Conservation (phyloP, 176 grass and related monocot genomes). For the Microstegium vimineum region DNA sequence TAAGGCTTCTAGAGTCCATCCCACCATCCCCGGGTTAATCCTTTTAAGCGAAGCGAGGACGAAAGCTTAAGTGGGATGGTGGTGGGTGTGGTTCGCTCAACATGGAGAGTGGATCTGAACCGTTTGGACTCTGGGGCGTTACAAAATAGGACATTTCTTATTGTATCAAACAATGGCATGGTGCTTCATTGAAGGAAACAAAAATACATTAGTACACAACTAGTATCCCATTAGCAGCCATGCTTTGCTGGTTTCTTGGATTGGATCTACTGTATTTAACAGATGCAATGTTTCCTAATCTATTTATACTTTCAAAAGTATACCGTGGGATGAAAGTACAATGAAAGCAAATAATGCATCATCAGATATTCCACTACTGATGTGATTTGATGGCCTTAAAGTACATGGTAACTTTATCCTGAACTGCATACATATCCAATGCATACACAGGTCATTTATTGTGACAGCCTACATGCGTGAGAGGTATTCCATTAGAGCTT, state of each 20-base stretch:
- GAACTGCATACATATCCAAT: background rate
- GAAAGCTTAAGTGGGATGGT: too few relatives aligned
- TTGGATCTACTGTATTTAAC: background rate
- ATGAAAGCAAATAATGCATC: background rate
- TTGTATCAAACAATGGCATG: background rate
- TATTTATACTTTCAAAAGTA: background rate
- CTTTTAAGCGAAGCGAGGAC: too few relatives aligned
- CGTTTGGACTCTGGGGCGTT: too few relatives aligned
- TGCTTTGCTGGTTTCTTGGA: background rate
- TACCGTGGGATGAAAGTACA: background rate
- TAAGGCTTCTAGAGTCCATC: too few relatives aligned
- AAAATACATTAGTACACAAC: background rate
- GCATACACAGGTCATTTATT: background rate
- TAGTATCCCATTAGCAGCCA: background rate
- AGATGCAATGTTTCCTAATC: background rate
- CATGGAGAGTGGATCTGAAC: too few relatives aligned
- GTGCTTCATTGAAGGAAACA: background rate
- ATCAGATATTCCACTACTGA: background rate
- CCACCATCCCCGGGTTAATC: too few relatives aligned
- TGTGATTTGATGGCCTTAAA: background rate
- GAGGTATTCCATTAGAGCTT: background rate
- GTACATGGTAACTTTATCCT: background rate
- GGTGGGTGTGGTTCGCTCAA: too few relatives aligned
- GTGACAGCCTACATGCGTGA: background rate
- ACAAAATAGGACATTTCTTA: background rate